A percentile compares a stretch with the other conserved stretches of the same genome.
Conservation (phyloP, 2,329 filamentous ascomycete genomes). For the Cercospora brassicicola region DNA sequence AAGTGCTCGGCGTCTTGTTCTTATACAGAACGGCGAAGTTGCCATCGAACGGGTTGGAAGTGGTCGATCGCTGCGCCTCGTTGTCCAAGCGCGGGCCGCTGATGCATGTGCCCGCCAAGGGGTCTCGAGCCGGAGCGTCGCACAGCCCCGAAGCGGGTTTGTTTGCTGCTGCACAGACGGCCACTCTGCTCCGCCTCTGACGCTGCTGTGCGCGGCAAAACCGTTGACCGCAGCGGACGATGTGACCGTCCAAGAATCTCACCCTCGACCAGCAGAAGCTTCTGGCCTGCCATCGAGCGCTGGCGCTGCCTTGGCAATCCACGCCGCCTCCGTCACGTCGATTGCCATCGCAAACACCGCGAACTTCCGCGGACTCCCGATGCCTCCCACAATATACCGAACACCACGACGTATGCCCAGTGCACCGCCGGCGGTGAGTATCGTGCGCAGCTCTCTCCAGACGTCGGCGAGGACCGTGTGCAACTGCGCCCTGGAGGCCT, state of each 20-base stretch:
- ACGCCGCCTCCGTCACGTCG: background rate
- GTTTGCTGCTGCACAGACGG: background rate
- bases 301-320: background rate
- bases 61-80: conserved; percentile 7
- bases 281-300: background rate
- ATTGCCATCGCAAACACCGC: background rate
- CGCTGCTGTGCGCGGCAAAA: background rate
- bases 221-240: background rate
- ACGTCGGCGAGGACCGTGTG: background rate
- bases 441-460: background rate
- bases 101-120: conserved; percentile 3
- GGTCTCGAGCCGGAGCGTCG: conserved; percentile 3
- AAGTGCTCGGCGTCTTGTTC: background rate
- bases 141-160: background rate
- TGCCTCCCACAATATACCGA: background rate
- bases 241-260: background rate
- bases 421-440: background rate
- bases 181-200: background rate
- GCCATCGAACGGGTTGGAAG: background rate
- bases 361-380: background rate
- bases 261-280: background rate
- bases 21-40: background rate
- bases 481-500: background rate
- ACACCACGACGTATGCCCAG: background rate
- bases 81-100: background rate